Evolutionary conservation across 805 yeast species (phyloP).

Genomic region (Pichia insulana): DNA sequence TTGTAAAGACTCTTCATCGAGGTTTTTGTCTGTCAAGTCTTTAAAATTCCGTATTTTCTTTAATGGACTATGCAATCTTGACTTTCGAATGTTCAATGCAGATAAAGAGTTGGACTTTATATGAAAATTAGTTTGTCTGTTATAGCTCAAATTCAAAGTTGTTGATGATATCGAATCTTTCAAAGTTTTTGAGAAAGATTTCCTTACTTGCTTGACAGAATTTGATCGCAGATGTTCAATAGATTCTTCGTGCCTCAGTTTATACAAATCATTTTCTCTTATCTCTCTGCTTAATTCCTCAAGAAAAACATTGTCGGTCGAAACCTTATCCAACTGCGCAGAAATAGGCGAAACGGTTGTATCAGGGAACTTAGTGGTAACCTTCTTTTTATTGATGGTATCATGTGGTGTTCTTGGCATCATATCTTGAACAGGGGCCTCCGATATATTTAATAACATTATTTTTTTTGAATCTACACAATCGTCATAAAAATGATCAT

Average conservation of each 20-base stretch:
- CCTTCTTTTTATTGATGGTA: no score
- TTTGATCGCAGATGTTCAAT: constrained; percentile 1
- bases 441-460: constrained; percentile 6
- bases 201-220: background rate
- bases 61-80: constrained; percentile 21
- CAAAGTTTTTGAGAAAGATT: constrained; percentile 1
- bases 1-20: background rate
- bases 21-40: constrained; percentile 9
- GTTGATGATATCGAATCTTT: constrained; percentile 1
- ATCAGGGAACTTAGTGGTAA: background rate
- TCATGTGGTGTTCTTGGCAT: no score
- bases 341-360: no score
- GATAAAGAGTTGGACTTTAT: constrained; percentile 7
- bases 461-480: background rate
- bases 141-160: background rate
- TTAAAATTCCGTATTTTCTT: constrained; percentile 21
- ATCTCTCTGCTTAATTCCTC: constrained; percentile 7
- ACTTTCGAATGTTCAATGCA: constrained; percentile 3
- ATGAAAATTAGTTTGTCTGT: background rate
- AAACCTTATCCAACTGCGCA: no score
- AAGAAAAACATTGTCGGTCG: background rate
- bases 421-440: background rate
- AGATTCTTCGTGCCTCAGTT: constrained; percentile 1
- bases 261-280: constrained; percentile 1
- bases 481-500: background rate